These are phyloP conservation scores for Aspergillus baeticus DNA, from an alignment of 495 filamentous ascomycete genomes.

Conservation along the genomic window DNA sequence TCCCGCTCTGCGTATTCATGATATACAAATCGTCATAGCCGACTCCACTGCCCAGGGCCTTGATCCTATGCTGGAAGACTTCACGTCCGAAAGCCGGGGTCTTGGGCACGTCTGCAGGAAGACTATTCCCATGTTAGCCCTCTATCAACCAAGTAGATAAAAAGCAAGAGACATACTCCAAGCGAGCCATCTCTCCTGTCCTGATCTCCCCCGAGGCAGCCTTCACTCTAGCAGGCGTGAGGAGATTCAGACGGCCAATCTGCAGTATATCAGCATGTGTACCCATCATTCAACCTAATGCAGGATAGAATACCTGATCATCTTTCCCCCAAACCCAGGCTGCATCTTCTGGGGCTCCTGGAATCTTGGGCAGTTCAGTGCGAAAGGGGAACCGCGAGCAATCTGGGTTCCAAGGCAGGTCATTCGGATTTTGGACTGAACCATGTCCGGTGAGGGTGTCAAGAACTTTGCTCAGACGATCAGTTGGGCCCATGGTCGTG, in stretches of 20 bases:
- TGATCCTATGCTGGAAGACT: constrained; percentile 53
- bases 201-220: constrained; percentile 49
- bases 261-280: constrained; percentile 13
- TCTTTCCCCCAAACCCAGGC: constrained; percentile 67
- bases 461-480: constrained; percentile 10
- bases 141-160: background rate
- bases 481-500: background rate
- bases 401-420: constrained; percentile 55
- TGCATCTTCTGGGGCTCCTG: constrained; percentile 44
- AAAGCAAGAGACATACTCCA: constrained; percentile 35
- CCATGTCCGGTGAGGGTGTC: background rate
- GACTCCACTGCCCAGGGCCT: constrained; percentile 34
- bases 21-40: constrained; percentile 62
- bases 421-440: constrained; percentile 23
- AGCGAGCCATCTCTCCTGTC: constrained; percentile 51
- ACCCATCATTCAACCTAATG: background rate
- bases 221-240: constrained; percentile 55
- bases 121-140: constrained; percentile 29
- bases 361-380: constrained; percentile 50
- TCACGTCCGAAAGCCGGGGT: constrained; percentile 51
- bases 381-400: constrained; percentile 49
- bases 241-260: constrained; percentile 56
- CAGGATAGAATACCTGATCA: constrained; percentile 43
- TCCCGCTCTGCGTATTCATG: constrained; percentile 69
- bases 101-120: constrained; percentile 53